Base-by-base conservation (phyloP, 495 filamentous ascomycete genomes). In the Tuber indicum region DNA sequence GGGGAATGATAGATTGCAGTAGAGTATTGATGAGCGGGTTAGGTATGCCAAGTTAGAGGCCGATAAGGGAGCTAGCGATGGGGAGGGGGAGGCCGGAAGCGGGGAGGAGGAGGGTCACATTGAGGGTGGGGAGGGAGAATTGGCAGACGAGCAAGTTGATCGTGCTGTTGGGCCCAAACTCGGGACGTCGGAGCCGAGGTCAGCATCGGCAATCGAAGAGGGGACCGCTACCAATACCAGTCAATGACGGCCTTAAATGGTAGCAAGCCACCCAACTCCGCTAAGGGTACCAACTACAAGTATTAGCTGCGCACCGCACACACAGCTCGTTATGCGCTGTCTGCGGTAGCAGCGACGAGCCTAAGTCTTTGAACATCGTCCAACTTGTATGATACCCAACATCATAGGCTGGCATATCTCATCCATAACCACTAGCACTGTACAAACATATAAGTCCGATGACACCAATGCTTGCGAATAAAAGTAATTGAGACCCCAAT, bases 31-130 rank as follows among this genome's bases (percentile, higher is more conserved):
- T 69, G 73, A 16, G 36, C 23, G 17, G n/a, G 39, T 23, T 47
- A 80, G 78, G 71, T 80, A 80, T 72, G n/a, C 71, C n/a, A 80
- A 80, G 44, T 52, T 80, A 36, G 74, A 71, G 62, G 66, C 74
- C 3, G 74, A 72, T 19, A 80, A 66, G 71, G 19, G 23, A 1
- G n/a, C 32, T 17, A 44, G 46, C 69, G 49, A 19, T 26, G 9
- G 36, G 8, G 77, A 74, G 32, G 58, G 14, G 10, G 52, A 5
- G 10, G 52, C 3, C 12, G 52, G 32, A 10, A 62, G 52, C 26
- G 52, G 52, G 45, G 39, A 73, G 43, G 39, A 73, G 43, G 41
- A 32, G 19, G 32, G 17, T 41, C n/a, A 62, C 19, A 17, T 16
- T 62, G 73, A 49, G 19, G 5, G 12, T n/a, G 70, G 52, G 32